Base-by-base conservation (phyloP, 2,329 filamentous ascomycete species). In the Scorias spongiosa region DNA sequence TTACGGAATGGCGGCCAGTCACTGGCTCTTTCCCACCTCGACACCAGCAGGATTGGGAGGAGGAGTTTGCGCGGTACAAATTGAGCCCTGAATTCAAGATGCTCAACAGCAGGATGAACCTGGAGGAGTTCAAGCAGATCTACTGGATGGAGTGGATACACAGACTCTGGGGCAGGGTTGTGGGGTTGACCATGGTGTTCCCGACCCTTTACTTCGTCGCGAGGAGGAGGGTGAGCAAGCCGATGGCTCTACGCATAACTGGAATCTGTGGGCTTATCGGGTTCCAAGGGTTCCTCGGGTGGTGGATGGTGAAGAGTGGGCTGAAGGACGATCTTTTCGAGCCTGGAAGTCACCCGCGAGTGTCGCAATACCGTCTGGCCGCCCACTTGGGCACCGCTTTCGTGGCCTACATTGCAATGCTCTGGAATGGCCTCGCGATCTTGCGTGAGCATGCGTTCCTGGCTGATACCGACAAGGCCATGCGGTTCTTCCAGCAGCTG, bases 131-230 rank as follows among this genome's bases (percentile, higher is more conserved):
- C 70, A 95, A 96, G 66, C 82, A 91, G 61, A 98, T 98, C 53
- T 98, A 96, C 74, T 98, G 83, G 64, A 96, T 96, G 91, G 91
- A 98, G 70, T 98, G 91, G 91, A 79, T 81, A 38, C 91, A 98
- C 64, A 78, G 91, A 28, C 73, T 95, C 44, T 96, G 91, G 88
- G 91, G 91, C 39, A 81, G 91, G 51, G 72, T 93, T 54, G 84
- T 98, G 46, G 91, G 91, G 46, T 64, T 96, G 49, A 82, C 85
- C 42, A 95, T 96, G 63, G 78, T 94, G 40, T 59, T 95, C 1
- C 91, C 91, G 1, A 84, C 89, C 7, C 65, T 81, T 44, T 96
- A 94, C 70, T 93, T 96, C 59, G 75, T 95, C 57, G 80, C 81
- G 15, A 79, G 82, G 38, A 78, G 82, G 51, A 77, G 78, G 48